Conservation (phyloP, 1,139 yeast species). For the Yamadazyma triangularis region DNA sequence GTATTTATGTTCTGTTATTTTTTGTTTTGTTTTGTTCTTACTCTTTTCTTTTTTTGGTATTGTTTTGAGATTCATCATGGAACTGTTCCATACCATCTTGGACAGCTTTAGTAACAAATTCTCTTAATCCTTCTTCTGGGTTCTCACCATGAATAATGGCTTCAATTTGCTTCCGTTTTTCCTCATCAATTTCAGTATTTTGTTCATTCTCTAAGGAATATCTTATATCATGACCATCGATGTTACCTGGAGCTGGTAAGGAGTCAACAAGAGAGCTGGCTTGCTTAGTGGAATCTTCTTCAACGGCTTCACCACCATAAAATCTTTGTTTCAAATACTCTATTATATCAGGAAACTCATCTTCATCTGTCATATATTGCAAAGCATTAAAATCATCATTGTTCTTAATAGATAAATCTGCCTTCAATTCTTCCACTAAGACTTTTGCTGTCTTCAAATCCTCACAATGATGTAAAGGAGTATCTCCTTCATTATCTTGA, state of each 20-base stretch:
- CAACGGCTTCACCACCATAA: slow-evolving; percentile 18
- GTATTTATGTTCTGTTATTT: too few species aligned
- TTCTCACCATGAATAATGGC: slow-evolving; percentile 71
- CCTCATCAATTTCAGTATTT: slow-evolving; percentile 32
- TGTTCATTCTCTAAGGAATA: slow-evolving; percentile 50
- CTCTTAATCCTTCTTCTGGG: slow-evolving; percentile 72
- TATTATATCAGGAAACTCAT: slow-evolving; percentile 75
- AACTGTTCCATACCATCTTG: slow-evolving; percentile 32
- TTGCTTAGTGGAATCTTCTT: slow-evolving; percentile 2
- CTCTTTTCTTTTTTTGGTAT: too few species aligned
- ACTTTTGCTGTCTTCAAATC: slow-evolving; percentile 58
- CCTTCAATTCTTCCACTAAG: slow-evolving; percentile 62
- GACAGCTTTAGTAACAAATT: slow-evolving; percentile 62
- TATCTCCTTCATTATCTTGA: slow-evolving; percentile 86
- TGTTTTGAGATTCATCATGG: too few species aligned
- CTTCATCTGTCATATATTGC: slow-evolving; percentile 75
- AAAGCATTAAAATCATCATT: slow-evolving; percentile 68
- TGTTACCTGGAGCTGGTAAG: slow-evolving; percentile 39
- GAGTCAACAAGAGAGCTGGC: slow-evolving; percentile 19
- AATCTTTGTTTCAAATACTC: slow-evolving; percentile 52
- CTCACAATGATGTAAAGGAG: slow-evolving; percentile 91
- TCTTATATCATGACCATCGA: slow-evolving; percentile 53
- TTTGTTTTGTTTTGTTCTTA: too few species aligned
- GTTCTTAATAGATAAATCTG: slow-evolving; percentile 61
- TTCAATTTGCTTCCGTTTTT: slow-evolving; percentile 61